Conservation (phyloP, 176 grass and related monocot species). For the Carex myosuroides region DNA sequence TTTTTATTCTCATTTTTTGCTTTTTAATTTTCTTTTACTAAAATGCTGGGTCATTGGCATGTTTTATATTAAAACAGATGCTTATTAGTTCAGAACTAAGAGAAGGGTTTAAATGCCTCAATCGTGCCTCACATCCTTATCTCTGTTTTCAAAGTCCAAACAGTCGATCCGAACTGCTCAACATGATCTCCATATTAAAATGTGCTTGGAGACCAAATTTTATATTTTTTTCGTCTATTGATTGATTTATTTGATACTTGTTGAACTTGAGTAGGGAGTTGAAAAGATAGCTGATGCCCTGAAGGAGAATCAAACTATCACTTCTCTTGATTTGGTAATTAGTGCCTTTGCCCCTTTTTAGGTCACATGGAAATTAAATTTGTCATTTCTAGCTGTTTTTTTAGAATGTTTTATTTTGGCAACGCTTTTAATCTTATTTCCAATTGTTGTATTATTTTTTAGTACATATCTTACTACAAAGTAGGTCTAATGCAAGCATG, state of each 20-base stretch:
- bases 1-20: conserved; percentile 6
- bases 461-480: background rate
- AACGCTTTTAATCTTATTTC: background rate
- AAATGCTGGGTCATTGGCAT: background rate
- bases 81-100: background rate
- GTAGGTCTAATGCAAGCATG: background rate
- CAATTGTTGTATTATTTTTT: background rate
- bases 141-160: too few species aligned
- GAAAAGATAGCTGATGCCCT: conserved; percentile 89
- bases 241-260: conserved; percentile 18
- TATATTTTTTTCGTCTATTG: background rate
- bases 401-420: background rate
- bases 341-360: too few species aligned
- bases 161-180: too few species aligned
- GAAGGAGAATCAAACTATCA: conserved; percentile 80
- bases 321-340: conserved; percentile 66
- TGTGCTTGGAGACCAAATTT: too few species aligned
- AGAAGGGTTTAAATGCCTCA: too few species aligned
- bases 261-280: conserved; percentile 58
- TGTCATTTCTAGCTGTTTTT: background rate
- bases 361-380: background rate
- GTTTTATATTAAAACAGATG: conserved; percentile 16
- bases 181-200: too few species aligned
- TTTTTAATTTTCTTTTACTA: conserved; percentile 11
- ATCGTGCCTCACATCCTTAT: too few species aligned